These are phyloP conservation scores for Inonotus obliquus DNA, from an alignment of 1,284 basidiomycete species.

Conservation along the genomic window DNA sequence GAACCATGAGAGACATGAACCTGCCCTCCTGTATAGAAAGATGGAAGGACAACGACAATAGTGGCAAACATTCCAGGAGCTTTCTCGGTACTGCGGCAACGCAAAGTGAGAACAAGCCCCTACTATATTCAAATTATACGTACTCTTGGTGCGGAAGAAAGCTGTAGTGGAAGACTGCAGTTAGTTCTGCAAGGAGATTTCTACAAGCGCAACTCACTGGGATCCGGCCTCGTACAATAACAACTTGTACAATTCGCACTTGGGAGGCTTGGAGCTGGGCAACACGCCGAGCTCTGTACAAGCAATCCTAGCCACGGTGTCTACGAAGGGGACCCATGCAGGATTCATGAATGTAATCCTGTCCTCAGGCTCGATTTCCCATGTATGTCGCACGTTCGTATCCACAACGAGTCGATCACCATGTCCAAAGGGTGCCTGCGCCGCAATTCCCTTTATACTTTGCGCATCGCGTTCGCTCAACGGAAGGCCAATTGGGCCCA, in stretches of 20 bases:
- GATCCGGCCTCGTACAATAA: constrained; percentile 42
- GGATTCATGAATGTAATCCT: constrained; percentile 31
- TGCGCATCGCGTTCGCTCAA: constrained; percentile 34
- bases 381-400: constrained; percentile 37
- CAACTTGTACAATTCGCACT: constrained; percentile 41
- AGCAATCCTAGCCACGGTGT: constrained; percentile 25
- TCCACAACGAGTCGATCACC: constrained; percentile 34
- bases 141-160: constrained; percentile 30
- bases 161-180: constrained; percentile 13
- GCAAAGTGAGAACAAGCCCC: neutral
- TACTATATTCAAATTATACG: constrained; percentile 10
- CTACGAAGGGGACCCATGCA: constrained; percentile 30
- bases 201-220: constrained; percentile 30
- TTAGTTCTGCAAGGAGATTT: neutral
- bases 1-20: constrained; percentile 36
- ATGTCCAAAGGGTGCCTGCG: constrained; percentile 37
- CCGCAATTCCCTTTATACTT: constrained; percentile 28
- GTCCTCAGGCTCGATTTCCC: constrained; percentile 28
- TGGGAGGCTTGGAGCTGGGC: constrained; percentile 23
- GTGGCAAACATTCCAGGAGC: constrained; percentile 42
- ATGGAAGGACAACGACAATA: constrained; percentile 40
- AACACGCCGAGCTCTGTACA: constrained; percentile 33
- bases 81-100: constrained; percentile 33
- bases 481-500: constrained; percentile 34
- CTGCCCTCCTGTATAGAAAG: constrained; percentile 37